A percentile compares a stretch with the other conserved stretches of the same genome.
Conservation (phyloP, 2,329 filamentous ascomycete genomes). For the Botryotinia calthae region DNA sequence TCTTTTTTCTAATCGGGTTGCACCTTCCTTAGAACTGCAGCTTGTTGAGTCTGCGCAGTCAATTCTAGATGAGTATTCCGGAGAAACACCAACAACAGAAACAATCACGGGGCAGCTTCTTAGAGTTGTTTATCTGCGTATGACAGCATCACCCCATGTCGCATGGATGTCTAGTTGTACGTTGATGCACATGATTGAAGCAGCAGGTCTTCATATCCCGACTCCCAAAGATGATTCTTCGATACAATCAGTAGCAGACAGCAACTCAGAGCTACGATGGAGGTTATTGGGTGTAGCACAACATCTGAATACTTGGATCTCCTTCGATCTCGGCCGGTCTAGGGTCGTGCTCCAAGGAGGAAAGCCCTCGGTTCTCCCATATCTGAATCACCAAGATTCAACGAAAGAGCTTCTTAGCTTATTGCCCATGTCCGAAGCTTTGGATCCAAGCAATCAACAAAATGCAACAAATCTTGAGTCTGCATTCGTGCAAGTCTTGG, state of each 20-base stretch:
- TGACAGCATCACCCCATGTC: conserved; percentile 29
- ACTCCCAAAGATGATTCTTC: conserved; percentile 11
- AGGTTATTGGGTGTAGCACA: conserved; percentile 15
- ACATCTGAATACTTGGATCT: conserved; percentile 18
- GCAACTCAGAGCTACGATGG: conserved; percentile 12
- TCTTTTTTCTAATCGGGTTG: conserved; percentile 34
- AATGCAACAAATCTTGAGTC: neutral
- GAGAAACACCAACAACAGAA: conserved; percentile 25
- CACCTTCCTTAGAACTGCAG: conserved; percentile 33
- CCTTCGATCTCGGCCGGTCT: conserved; percentile 16
- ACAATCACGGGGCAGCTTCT: conserved; percentile 30
- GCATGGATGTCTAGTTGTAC: conserved; percentile 33
- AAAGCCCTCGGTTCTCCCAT: neutral
- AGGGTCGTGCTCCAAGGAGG: conserved; percentile 9
- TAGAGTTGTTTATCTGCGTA: conserved; percentile 29
- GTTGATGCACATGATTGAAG: conserved; percentile 32
- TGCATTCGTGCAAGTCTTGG: neutral
- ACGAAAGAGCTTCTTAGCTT: conserved; percentile 19
- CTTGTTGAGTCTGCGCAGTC: conserved; percentile 27
- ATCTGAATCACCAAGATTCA: neutral
- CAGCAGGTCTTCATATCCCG: conserved; percentile 32
- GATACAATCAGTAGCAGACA: neutral
- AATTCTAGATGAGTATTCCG: conserved; percentile 20
- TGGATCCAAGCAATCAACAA: conserved; percentile 13
- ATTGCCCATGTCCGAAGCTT: conserved; percentile 13